phyloP scores from a whole-genome alignment of 441 rosid species.

The Gossypium davidsonii region DNA sequence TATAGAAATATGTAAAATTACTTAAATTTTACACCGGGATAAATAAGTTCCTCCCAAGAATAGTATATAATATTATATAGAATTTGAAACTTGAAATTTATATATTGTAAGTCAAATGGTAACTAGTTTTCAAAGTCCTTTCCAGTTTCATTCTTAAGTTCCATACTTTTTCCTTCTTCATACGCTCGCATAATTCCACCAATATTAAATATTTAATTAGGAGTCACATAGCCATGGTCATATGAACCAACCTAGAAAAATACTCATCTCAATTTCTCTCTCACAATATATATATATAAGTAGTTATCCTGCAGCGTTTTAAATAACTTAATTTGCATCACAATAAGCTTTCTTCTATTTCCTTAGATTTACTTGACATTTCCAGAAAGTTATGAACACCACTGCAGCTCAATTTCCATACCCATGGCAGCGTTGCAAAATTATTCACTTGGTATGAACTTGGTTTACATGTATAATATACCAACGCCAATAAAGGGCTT shows the following conservation, averaged over 20 bases:
- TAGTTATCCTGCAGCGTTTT: not conserved
- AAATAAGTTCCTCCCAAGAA: not conserved
- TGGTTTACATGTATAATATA: not conserved
- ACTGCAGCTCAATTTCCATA: constrained; percentile 15
- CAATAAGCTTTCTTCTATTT: not conserved
- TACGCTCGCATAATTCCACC: not conserved
- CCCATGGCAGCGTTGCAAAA: constrained; percentile 19
- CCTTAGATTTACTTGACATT: not conserved
- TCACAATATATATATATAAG: too few relatives aligned
- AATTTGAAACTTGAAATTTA: not conserved
- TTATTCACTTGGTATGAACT: constrained; percentile 10
- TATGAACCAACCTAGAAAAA: constrained; percentile 5
- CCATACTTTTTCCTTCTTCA: not conserved
- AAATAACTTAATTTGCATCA: not conserved
- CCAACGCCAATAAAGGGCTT: not conserved
- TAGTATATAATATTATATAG: not conserved
- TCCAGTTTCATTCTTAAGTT: not conserved
- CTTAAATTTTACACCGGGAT: too few relatives aligned
- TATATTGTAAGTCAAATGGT: not conserved
- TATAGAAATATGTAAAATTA: too few relatives aligned
- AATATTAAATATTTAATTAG: not conserved
- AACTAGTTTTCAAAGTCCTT: not conserved
- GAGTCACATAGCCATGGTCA: not conserved
- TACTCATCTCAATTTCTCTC: not conserved
- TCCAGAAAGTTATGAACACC: constrained; percentile 1